These are phyloP conservation scores for Agaricus blazei DNA, from an alignment of 768 basidiomycete species.

Conservation along the genomic window DNA sequence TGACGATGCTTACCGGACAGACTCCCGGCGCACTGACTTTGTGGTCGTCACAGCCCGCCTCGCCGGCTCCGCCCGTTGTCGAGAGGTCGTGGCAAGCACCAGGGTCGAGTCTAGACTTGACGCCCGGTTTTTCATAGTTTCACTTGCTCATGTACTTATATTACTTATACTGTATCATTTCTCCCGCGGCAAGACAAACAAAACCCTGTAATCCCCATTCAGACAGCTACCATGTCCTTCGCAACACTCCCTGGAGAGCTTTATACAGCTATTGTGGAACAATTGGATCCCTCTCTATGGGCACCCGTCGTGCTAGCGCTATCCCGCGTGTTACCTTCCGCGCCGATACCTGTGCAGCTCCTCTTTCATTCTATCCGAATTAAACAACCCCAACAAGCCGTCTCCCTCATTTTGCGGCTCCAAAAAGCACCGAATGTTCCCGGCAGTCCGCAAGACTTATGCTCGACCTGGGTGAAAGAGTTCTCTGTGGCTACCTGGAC, in stretches of 20 bases:
- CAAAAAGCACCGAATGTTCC: constrained; percentile 20
- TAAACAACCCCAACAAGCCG: constrained; percentile 43
- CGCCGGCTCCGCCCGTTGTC: constrained; percentile 34
- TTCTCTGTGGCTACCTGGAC: constrained; percentile 59
- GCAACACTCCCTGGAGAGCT: constrained; percentile 59
- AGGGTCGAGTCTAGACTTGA: constrained; percentile 34
- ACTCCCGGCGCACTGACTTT: constrained; percentile 43
- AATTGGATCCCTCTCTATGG: constrained; percentile 39
- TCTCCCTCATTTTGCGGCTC: constrained; percentile 53
- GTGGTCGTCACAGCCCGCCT: constrained; percentile 36
- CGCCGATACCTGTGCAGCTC: constrained; percentile 48
- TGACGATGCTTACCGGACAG: constrained; percentile 39
- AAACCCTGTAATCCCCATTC: constrained; percentile 1
- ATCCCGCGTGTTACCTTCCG: constrained; percentile 54
- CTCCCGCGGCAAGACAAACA: constrained; percentile 4
- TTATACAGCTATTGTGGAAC: constrained; percentile 51
- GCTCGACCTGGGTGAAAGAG: constrained; percentile 38
- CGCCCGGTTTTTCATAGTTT: constrained; percentile 16
- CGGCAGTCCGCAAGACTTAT: constrained; percentile 8
- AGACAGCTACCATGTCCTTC: constrained; percentile 20
- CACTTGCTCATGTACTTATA: constrained; percentile 8
- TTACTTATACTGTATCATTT: constrained; percentile 9
- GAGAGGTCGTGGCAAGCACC: constrained; percentile 43
- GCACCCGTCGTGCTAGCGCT: constrained; percentile 57
- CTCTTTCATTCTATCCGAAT: constrained; percentile 60